Percentiles rank a stretch among this genome's conserved stretches.
Evolutionary conservation across 2,329 filamentous ascomycete genomes (phyloP).

Genomic region (Lachnellula willkommii): DNA sequence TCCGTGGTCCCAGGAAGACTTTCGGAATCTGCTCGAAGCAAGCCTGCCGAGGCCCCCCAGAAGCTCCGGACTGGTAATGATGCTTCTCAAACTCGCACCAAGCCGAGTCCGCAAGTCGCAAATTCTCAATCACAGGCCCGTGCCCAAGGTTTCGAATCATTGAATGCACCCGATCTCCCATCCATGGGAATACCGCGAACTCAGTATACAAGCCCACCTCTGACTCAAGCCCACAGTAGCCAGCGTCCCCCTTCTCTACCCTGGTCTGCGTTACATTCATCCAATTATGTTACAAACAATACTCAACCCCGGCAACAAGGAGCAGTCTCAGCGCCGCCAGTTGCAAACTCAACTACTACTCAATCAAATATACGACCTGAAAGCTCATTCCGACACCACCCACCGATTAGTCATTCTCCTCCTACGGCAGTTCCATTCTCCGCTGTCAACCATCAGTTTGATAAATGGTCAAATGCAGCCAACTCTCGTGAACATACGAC

Average conservation of each 20-base stretch:
- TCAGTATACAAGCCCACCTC: background rate
- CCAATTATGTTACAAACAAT: no score
- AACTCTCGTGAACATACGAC: background rate
- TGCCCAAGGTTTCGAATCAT: background rate
- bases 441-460: background rate
- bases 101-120: background rate
- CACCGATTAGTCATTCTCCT: background rate
- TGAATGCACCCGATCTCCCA: background rate
- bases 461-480: background rate
- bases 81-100: background rate
- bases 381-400: background rate
- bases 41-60: no score
- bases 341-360: background rate
- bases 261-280: no score
- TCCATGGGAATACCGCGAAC: background rate
- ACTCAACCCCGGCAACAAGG: no score
- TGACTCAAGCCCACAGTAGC: background rate
- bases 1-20: no score
- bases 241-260: no score
- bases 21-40: no score
- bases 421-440: background rate
- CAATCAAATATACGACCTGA: background rate
- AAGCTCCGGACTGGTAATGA: background rate
- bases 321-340: background rate
- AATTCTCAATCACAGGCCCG: background rate